Evolutionary conservation across 352 stramenopile genomes (phyloP).

Genomic region (Phytophthora colocasiae): DNA sequence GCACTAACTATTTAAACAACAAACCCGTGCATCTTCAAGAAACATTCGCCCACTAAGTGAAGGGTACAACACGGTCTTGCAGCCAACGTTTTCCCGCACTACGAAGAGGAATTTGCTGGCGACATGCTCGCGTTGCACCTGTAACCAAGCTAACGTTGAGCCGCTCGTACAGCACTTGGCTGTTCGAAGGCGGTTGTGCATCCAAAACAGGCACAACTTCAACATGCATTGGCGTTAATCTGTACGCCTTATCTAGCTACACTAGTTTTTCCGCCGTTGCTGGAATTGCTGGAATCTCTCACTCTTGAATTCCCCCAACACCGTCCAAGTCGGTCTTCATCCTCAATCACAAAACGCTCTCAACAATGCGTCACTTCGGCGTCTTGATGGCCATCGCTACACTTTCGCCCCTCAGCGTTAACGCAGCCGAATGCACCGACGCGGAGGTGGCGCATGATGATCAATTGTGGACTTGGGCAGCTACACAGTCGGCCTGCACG

Average conservation of each 20-base stretch:
- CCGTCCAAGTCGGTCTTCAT: constrained; percentile 1
- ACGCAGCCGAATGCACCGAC: constrained; percentile 25
- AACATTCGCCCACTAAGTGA: too few relatives aligned
- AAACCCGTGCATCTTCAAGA: too few relatives aligned
- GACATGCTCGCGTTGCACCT: background rate
- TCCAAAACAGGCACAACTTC: constrained; percentile 1
- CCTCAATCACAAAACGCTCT: background rate
- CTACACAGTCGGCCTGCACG: constrained; percentile 17
- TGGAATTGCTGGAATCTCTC: background rate
- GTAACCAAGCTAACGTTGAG: too few relatives aligned
- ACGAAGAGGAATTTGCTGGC: constrained; percentile 18
- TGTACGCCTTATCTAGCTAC: constrained; percentile 3
- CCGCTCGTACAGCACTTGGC: background rate
- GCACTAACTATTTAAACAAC: too few relatives aligned
- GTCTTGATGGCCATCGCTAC: background rate
- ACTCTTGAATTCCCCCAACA: constrained; percentile 3
- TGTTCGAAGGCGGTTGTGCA: constrained; percentile 11
- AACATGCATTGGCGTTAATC: background rate
- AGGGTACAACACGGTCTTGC: background rate
- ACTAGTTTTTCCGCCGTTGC: constrained; percentile 1
- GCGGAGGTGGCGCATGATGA: constrained; percentile 14
- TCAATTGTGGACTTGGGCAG: constrained; percentile 17
- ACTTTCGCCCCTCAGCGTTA: background rate
- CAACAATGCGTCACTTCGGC: constrained; percentile 1
- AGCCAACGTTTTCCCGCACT: background rate